Evolutionary conservation across 2,329 filamentous ascomycete genomes (phyloP).

Genomic region (Cadophora gregata): DNA sequence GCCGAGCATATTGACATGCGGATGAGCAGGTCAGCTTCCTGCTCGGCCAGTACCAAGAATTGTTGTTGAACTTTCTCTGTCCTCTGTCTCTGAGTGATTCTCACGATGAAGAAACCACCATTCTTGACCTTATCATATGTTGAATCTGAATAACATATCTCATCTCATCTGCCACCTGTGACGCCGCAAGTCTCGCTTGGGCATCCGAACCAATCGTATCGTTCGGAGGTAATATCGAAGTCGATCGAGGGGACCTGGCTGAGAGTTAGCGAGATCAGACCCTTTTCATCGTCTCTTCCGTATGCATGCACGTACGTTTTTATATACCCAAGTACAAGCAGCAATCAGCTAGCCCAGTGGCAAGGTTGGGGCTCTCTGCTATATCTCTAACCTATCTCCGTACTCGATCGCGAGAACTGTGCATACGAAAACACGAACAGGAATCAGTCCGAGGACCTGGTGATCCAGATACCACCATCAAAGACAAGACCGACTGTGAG

Average conservation of each 20-base stretch:
- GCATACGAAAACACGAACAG: conserved; percentile 2
- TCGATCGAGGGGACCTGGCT: background rate
- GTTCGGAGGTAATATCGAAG: background rate
- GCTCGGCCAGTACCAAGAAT: background rate
- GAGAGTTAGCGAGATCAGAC: background rate
- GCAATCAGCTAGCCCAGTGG: background rate
- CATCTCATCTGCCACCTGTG: background rate
- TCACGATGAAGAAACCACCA: background rate
- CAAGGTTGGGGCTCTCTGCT: background rate
- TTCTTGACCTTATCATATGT: conserved; percentile 1
- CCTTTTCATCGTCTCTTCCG: background rate
- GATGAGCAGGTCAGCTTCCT: conserved; percentile 1
- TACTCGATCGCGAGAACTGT: conserved; percentile 1
- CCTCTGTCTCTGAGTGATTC: background rate
- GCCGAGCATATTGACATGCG: background rate
- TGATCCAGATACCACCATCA: background rate
- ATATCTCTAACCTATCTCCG: background rate
- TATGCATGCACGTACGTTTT: conserved; percentile 3
- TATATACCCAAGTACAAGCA: conserved; percentile 7
- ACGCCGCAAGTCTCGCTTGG: background rate
- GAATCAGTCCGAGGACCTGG: too few species aligned
- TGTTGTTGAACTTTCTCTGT: background rate
- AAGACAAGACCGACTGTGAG: background rate
- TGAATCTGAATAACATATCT: background rate
- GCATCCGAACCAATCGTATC: background rate